phyloP scores from a whole-genome alignment of 208 protist genomes.

The Lotmaria passim region DNA sequence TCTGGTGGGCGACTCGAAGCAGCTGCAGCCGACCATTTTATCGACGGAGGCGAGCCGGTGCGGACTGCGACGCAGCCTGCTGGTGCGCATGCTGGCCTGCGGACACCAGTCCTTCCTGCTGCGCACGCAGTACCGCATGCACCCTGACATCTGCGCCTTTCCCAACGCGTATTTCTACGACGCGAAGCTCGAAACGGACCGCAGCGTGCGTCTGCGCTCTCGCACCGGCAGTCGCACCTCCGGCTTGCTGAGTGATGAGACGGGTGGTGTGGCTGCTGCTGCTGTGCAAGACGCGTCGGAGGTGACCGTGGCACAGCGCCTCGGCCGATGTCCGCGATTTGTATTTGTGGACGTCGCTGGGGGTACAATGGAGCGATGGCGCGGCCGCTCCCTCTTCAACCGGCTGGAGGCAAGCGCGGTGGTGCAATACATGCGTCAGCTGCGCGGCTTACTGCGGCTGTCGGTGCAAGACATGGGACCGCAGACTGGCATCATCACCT shows the following conservation, averaged over 20 bases:
- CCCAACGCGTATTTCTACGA: constrained; percentile 86
- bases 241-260: neutral
- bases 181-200: constrained; percentile 55
- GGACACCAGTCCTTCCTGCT: constrained; percentile 66
- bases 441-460: constrained; percentile 58
- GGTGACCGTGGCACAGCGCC: constrained; percentile 23
- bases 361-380: constrained; percentile 53
- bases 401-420: constrained; percentile 58
- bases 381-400: constrained; percentile 53
- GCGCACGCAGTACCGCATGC: constrained; percentile 92
- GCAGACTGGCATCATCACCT: constrained; percentile 82
- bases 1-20: constrained; percentile 90
- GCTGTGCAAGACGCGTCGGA: neutral
- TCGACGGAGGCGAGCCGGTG: constrained; percentile 51
- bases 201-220: constrained; percentile 38
- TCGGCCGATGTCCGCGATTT: constrained; percentile 49
- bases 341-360: constrained; percentile 73
- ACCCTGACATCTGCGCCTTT: constrained; percentile 85
- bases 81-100: constrained; percentile 78
- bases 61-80: constrained; percentile 69
- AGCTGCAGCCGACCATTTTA: constrained; percentile 92
- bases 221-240: neutral
- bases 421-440: constrained; percentile 71
- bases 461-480: constrained; percentile 54
- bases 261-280: neutral